phyloP scores from a whole-genome alignment of 129 eudicot species.

The Logfia minima region DNA sequence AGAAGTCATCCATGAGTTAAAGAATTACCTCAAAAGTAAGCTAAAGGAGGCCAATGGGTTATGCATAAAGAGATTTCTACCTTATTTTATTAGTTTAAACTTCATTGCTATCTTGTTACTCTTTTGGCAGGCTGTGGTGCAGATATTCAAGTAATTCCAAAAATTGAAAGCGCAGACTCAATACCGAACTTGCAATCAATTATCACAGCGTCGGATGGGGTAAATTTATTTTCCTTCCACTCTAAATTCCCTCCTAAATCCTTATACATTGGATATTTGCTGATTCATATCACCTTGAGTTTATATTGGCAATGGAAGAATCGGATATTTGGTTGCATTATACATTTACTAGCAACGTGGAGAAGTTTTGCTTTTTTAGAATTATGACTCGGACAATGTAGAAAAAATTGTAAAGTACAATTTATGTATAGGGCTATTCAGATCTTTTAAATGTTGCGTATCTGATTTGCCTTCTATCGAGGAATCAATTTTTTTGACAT shows the following conservation, averaged over 20 bases:
- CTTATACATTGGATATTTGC: background rate
- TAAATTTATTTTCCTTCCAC: constrained; percentile 23
- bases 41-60: background rate
- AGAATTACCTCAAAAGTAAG: constrained; percentile 81
- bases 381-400: constrained; percentile 2
- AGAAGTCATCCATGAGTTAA: constrained; percentile 84
- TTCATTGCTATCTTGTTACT: constrained; percentile 10
- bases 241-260: background rate
- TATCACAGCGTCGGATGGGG: constrained; percentile 98
- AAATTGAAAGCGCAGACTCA: constrained; percentile 98
- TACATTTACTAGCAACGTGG: background rate
- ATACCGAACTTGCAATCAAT: constrained; percentile 90
- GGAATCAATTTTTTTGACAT: background rate
- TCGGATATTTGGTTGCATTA: background rate
- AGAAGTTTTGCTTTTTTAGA: background rate
- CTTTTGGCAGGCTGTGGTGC: constrained; percentile 73
- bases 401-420: background rate
- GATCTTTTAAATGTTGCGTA: background rate
- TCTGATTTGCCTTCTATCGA: background rate
- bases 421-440: background rate
- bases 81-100: background rate
- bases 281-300: background rate
- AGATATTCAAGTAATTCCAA: constrained; percentile 86
- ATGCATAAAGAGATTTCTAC: background rate
- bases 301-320: background rate